A percentile compares a stretch with the other conserved stretches of the same genome.
phyloP scores from a whole-genome alignment of 345 rosid species.

The Gossypium longicalyx region DNA sequence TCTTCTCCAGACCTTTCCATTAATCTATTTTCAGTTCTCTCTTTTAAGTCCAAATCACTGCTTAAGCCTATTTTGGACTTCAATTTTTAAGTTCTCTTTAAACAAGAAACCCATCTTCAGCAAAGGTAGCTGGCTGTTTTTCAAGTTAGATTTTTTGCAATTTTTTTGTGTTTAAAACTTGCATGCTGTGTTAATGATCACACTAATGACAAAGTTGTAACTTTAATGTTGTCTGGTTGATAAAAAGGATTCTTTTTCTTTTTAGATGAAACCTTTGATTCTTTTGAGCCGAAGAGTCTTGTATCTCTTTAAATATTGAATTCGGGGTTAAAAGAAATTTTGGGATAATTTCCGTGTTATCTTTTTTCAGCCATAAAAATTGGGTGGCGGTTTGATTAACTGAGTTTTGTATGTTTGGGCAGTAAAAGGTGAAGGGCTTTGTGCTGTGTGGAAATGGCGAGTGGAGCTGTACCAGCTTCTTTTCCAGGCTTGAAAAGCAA shows the following conservation, averaged over 20 bases:
- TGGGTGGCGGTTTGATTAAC: background rate
- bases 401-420: background rate
- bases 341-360: background rate
- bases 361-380: background rate
- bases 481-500: constrained; percentile 56
- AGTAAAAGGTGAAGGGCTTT: constrained; percentile 16
- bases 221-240: background rate
- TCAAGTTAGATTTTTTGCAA: background rate
- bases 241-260: background rate
- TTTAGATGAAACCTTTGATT: background rate
- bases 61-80: constrained; percentile 5
- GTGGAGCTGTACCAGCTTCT: constrained; percentile 66
- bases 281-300: background rate
- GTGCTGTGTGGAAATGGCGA: constrained; percentile 51
- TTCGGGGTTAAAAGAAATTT: background rate
- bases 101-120: background rate
- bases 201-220: background rate
- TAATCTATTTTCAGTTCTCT: background rate
- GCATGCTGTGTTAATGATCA: background rate
- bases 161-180: background rate
- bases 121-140: background rate
- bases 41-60: background rate
- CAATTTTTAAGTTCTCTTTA: background rate
- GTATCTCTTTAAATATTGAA: background rate
- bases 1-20: constrained; percentile 31